Percentiles rank a stretch among this genome's conserved stretches.
Conservation (phyloP, 2,329 filamentous ascomycete species). For the Trichoderma afroharzianum region DNA sequence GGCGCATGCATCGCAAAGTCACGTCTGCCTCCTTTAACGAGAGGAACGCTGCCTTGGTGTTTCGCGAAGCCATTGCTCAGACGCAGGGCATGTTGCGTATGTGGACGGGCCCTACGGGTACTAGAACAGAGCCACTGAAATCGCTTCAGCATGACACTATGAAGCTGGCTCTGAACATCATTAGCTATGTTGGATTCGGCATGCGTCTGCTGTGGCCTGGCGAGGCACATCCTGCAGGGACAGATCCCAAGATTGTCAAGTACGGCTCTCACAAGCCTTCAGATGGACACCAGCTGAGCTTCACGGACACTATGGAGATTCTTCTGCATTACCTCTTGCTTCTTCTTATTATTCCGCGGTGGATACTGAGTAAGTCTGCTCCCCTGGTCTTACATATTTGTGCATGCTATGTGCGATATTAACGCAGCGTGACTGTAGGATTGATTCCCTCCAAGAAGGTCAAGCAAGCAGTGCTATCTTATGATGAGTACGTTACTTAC, state of each 20-base stretch:
- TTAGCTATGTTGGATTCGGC: constrained; percentile 69
- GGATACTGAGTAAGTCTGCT: constrained; percentile 47
- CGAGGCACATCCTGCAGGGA: constrained; percentile 45
- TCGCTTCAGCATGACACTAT: constrained; percentile 64
- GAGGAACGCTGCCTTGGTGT: constrained; percentile 67
- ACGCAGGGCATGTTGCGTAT: constrained; percentile 56
- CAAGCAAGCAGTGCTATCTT: constrained; percentile 50
- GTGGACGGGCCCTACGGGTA: constrained; percentile 45
- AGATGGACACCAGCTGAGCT: constrained; percentile 59
- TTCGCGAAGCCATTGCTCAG: constrained; percentile 59
- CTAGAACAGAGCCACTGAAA: constrained; percentile 42
- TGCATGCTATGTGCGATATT: neutral
- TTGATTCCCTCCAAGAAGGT: constrained; percentile 49
- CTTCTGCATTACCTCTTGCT: constrained; percentile 62
- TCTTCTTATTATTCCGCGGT: constrained; percentile 57
- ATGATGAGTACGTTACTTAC: constrained; percentile 63
- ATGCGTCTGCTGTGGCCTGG: constrained; percentile 60
- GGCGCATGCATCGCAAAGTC: constrained; percentile 70
- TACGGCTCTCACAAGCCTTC: constrained; percentile 45
- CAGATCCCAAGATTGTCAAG: constrained; percentile 45
- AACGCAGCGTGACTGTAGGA: constrained; percentile 26
- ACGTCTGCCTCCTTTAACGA: constrained; percentile 72
- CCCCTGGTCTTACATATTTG: neutral
- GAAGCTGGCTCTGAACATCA: constrained; percentile 54
- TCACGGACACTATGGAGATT: constrained; percentile 58